Percentiles rank a stretch among this genome's conserved stretches.
Evolutionary conservation across 495 filamentous ascomycete species (phyloP).

Genomic region (Penicillium waksmanii): DNA sequence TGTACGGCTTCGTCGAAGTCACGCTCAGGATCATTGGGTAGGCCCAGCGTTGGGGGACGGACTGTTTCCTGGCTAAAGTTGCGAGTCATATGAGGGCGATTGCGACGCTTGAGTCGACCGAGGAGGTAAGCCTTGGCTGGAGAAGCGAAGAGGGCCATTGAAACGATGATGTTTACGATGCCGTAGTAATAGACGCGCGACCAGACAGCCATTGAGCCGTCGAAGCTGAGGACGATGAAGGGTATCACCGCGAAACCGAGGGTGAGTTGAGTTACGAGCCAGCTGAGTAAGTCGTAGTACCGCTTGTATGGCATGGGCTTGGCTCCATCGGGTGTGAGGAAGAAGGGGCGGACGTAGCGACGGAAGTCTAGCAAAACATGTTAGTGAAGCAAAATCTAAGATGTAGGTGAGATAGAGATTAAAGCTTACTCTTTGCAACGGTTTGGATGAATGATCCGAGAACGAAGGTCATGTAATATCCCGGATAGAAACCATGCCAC

Average conservation of each 20-base stretch:
- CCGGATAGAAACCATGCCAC: conserved; percentile 98
- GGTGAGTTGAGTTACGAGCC: conserved; percentile 76
- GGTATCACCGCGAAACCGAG: conserved; percentile 82
- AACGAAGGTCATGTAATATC: conserved; percentile 91
- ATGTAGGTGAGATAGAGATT: background rate
- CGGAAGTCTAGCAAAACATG: conserved; percentile 67
- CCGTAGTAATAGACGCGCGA: conserved; percentile 87
- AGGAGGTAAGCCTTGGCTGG: conserved; percentile 68
- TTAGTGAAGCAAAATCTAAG: conserved; percentile 14
- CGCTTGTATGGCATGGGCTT: conserved; percentile 69
- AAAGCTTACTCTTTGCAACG: conserved; percentile 80
- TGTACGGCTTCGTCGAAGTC: conserved; percentile 80
- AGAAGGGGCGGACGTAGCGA: conserved; percentile 89
- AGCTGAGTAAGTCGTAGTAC: conserved; percentile 85
- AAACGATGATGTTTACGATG: conserved; percentile 63
- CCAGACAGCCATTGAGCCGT: conserved; percentile 73
- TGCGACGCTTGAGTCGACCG: conserved; percentile 62
- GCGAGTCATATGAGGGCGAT: conserved; percentile 35
- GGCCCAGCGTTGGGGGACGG: conserved; percentile 67
- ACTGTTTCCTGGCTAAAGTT: conserved; percentile 37
- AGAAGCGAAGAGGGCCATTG: conserved; percentile 77
- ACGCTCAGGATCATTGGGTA: conserved; percentile 73
- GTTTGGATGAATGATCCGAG: conserved; percentile 90
- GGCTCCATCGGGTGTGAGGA: conserved; percentile 74
- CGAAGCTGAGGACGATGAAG: conserved; percentile 78